phyloP scores from a whole-genome alignment of 1,284 basidiomycete species.

The Malassezia restricta region DNA sequence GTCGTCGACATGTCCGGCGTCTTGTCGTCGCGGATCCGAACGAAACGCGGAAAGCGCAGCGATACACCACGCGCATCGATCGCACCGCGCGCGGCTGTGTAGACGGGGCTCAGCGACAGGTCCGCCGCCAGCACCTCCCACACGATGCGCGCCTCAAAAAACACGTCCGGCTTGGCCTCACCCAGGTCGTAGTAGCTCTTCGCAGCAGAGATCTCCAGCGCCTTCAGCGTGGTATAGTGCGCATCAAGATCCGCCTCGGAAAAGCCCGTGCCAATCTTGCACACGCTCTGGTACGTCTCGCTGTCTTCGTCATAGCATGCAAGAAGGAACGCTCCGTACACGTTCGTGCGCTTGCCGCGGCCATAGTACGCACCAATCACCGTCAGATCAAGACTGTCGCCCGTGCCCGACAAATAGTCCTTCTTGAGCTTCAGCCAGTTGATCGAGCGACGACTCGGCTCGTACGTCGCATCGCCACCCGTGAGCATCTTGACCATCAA shows the following conservation, averaged over 20 bases:
- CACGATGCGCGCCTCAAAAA: slow-evolving; percentile 53
- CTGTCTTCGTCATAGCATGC: slow-evolving; percentile 40
- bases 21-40: slow-evolving; percentile 86
- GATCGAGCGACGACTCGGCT: slow-evolving; percentile 82
- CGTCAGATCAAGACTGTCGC: slow-evolving; percentile 91
- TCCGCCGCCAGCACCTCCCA: slow-evolving; percentile 99
- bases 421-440: slow-evolving; percentile 79
- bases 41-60: slow-evolving; percentile 86
- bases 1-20: slow-evolving; percentile 76
- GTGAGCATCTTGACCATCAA: slow-evolving; percentile 97
- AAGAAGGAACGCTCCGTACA: slow-evolving; percentile 43
- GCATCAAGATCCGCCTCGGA: slow-evolving; percentile 66
- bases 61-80: slow-evolving; percentile 57
- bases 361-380: slow-evolving; percentile 94
- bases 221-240: slow-evolving; percentile 71
- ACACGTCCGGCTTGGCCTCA: slow-evolving; percentile 40
- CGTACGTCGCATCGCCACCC: slow-evolving; percentile 78
- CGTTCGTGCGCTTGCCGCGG: slow-evolving; percentile 79
- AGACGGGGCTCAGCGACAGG: slow-evolving; percentile 86
- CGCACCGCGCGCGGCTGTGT: slow-evolving; percentile 81
- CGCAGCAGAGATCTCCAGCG: slow-evolving; percentile 58
- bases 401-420: slow-evolving; percentile 65
- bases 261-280: slow-evolving; percentile 98
- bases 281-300: slow-evolving; percentile 48
- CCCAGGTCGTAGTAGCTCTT: slow-evolving; percentile 55